Evolutionary conservation across 2,329 filamentous ascomycete species (phyloP), one percentile per base, ranked within the genome.

Genomic region (Thelonectria discophora): DNA sequence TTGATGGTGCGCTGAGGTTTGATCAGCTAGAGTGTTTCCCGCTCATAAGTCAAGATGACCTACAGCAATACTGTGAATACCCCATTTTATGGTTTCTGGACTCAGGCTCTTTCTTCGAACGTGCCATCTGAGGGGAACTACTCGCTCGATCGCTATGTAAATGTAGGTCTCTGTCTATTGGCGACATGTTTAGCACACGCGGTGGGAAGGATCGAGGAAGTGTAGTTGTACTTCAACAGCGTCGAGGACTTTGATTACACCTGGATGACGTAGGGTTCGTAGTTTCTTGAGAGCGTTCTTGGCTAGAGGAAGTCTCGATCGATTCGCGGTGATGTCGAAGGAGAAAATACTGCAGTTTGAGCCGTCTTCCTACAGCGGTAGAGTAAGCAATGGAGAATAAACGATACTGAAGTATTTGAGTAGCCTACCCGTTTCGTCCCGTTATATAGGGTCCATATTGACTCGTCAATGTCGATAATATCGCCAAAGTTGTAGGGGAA

Each of bases 11-110:
- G 91, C 88, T 94, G 66, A 2, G n/a, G 3, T 15, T 21, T 12
- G 13, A 30, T 77, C 58, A 77, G 70, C 42, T 42, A 39, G 15
- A 18, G 27, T 20, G 32, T 10, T 1, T 9, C 17, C 7, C 27
- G 27, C 27, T 8, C 9, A n/a, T 10, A 17, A 13, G n/a, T 0
- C 45, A 7, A 46, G 1, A 5, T 13, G 10, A 13, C 82, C 46
- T 84, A 93, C 91, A 68, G 95, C 93, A 65, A 98, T 82, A 70
- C 88, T 92, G 76, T 93, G 91, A 42, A 99, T 79, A 0, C 95
- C 95, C 95, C 95, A 99, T 87, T 97, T 99, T 49, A 95, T 87
- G 1, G 94, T 98, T 80, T 98, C 95, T 42, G 93, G 89, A 62
- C 88, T 93, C 63, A 98, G 77, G 74, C 92, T 95, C 80, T 92